phyloP scores from a whole-genome alignment of 2,329 filamentous ascomycete species.

The Diaporthe helianthi region DNA sequence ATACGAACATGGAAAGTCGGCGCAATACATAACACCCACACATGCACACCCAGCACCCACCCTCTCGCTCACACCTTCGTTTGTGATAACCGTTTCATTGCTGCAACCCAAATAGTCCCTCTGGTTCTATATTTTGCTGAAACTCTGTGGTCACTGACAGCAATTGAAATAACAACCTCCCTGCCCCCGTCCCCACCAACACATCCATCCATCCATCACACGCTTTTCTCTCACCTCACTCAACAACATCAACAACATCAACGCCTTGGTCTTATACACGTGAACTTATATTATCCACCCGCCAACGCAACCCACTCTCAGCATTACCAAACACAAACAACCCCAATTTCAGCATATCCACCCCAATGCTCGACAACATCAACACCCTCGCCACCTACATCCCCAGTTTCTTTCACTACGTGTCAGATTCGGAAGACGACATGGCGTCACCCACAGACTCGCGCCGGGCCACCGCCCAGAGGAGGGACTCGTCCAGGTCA shows the following conservation, averaged over 20 bases:
- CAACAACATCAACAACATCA: not conserved
- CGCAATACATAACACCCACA: conserved; percentile 29
- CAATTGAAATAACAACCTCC: conserved; percentile 24
- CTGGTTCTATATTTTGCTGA: not conserved
- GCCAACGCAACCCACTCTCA: conserved; percentile 13
- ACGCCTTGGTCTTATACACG: not conserved
- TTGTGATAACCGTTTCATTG: conserved; percentile 22
- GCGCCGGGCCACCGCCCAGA: conserved; percentile 42
- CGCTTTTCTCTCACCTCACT: not conserved
- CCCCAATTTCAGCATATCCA: not conserved
- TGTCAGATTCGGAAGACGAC: conserved; percentile 34
- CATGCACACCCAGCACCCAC: conserved; percentile 13
- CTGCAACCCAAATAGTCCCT: conserved; percentile 1
- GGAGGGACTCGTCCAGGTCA: conserved; percentile 51
- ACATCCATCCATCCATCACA: not conserved
- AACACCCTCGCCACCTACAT: conserved; percentile 33
- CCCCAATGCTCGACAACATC: conserved; percentile 34
- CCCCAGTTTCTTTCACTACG: conserved; percentile 30
- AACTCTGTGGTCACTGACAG: not conserved
- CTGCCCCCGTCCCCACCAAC: not conserved
- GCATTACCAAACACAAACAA: not conserved
- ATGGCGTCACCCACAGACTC: conserved; percentile 47
- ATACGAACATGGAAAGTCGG: conserved; percentile 24
- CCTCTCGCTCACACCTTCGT: conserved; percentile 16
- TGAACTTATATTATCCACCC: not conserved